A percentile compares a stretch with the other conserved stretches of the same genome.
Evolutionary conservation across 2,329 filamentous ascomycete genomes (phyloP).

Genomic region (Cladosporium sphaerospermum): DNA sequence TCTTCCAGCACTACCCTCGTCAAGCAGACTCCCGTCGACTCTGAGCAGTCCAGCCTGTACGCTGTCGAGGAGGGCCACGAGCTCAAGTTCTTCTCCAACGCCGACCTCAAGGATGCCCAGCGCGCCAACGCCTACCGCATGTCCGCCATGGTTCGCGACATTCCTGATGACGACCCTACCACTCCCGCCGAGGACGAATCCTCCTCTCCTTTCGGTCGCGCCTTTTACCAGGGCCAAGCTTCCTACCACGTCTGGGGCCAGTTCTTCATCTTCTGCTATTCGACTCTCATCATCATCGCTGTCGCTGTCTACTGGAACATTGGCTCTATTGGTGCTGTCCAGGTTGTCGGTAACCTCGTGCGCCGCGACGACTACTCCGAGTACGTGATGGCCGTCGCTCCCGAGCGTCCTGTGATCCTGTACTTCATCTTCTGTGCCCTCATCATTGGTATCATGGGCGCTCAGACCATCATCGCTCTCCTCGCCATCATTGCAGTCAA

Average conservation of each 20-base stretch:
- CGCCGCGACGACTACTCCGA: constrained; percentile 16
- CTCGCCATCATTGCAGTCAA: constrained; percentile 43
- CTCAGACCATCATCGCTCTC: constrained; percentile 41
- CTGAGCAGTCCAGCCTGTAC: constrained; percentile 19
- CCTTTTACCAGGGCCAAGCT: constrained; percentile 48
- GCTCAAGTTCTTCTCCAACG: constrained; percentile 9
- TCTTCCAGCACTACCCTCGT: constrained; percentile 25
- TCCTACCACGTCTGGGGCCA: constrained; percentile 47
- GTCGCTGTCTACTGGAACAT: constrained; percentile 49
- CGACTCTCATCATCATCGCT: constrained; percentile 41
- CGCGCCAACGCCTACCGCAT: constrained; percentile 11
- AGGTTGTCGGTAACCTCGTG: constrained; percentile 38
- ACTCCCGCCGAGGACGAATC: constrained; percentile 5
- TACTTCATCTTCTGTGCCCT: constrained; percentile 37
- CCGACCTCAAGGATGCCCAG: constrained; percentile 3
- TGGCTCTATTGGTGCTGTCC: constrained; percentile 43
- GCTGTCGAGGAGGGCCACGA: constrained; percentile 8
- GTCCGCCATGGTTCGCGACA: constrained; percentile 6
- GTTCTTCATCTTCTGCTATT: constrained; percentile 47
- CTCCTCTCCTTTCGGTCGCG: constrained; percentile 48
- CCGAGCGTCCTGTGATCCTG: constrained; percentile 32
- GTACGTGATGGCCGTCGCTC: constrained; percentile 13
- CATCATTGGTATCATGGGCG: constrained; percentile 39
- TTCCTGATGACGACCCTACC: constrained; percentile 7
- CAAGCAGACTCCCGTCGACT: constrained; percentile 14